These are phyloP conservation scores for Smittium mucronatum DNA, from an alignment of 371 early-diverging fungal genomes.

Conservation along the genomic window DNA sequence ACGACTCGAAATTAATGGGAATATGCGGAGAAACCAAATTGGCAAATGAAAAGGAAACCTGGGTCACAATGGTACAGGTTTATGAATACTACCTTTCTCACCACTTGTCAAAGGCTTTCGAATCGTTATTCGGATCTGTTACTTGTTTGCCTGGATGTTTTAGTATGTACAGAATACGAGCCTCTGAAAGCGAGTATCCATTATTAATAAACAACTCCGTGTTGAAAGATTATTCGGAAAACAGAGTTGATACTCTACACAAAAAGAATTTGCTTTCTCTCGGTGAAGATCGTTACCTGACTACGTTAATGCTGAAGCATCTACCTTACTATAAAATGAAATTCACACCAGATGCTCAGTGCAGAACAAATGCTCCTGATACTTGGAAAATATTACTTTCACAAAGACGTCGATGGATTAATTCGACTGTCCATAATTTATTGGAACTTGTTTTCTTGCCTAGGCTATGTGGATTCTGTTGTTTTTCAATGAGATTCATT, in stretches of 20 bases:
- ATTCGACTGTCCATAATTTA: conserved; percentile 91
- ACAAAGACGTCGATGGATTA: conserved; percentile 96
- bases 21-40: conserved; percentile 86
- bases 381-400: conserved; percentile 85
- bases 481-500: conserved; percentile 95
- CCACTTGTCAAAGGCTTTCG: conserved; percentile 95
- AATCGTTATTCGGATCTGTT: conserved; percentile 93
- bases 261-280: conserved; percentile 74
- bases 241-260: conserved; percentile 93
- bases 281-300: conserved; percentile 82
- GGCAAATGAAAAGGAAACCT: conserved; percentile 70
- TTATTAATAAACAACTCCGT: conserved; percentile 82
- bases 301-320: conserved; percentile 96
- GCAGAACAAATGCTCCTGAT: conserved; percentile 93
- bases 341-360: conserved; percentile 91
- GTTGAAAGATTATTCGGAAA: conserved; percentile 87
- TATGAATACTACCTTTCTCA: conserved; percentile 98
- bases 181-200: conserved; percentile 64
- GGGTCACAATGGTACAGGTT: conserved; percentile 97
- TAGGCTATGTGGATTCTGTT: conserved; percentile 89
- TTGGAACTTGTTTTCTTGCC: conserved; percentile 76
- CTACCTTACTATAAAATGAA: conserved; percentile 95
- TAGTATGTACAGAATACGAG: conserved; percentile 85
- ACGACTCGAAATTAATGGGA: conserved; percentile 80
- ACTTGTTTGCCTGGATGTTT: conserved; percentile 94